Evolutionary conservation across 2,329 filamentous ascomycete genomes (phyloP).

Genomic region (Phoma sp.): DNA sequence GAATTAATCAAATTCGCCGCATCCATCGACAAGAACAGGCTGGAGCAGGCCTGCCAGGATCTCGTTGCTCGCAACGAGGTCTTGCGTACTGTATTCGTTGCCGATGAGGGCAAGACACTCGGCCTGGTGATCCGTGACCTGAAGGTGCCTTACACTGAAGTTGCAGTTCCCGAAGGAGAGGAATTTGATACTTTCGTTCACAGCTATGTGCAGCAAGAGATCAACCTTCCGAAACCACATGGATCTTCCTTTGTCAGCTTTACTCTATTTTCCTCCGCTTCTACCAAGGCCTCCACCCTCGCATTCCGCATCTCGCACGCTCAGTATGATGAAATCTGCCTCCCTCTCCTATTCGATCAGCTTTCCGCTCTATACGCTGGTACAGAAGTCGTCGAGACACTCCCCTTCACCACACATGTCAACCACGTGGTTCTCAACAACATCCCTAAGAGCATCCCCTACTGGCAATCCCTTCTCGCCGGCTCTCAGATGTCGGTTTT

Average conservation of each 20-base stretch:
- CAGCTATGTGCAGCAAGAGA: slow-evolving; percentile 62
- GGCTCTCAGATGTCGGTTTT: slow-evolving; percentile 58
- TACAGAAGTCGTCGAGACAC: slow-evolving; percentile 27
- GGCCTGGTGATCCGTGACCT: slow-evolving; percentile 65
- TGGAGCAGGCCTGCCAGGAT: slow-evolving; percentile 59
- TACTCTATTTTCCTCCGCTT: slow-evolving; percentile 63
- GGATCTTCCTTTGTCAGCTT: slow-evolving; percentile 56
- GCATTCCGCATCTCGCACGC: slow-evolving; percentile 70
- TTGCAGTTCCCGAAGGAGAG: slow-evolving; percentile 50
- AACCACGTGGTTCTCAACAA: slow-evolving; percentile 48
- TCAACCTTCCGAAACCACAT: slow-evolving; percentile 61
- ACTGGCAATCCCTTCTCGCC: slow-evolving; percentile 66
- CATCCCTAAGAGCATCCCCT: slow-evolving; percentile 58
- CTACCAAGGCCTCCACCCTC: slow-evolving; percentile 59
- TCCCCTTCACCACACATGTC: slow-evolving; percentile 57
- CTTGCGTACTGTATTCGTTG: slow-evolving; percentile 68
- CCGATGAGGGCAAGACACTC: slow-evolving; percentile 56
- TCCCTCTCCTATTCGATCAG: slow-evolving; percentile 66
- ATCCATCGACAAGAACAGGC: slow-evolving; percentile 55
- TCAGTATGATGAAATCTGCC: slow-evolving; percentile 72
- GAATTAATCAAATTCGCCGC: slow-evolving; percentile 68
- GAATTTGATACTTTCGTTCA: slow-evolving; percentile 60
- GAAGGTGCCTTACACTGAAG: slow-evolving; percentile 54
- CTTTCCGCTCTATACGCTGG: slow-evolving; percentile 62
- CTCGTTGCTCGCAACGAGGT: slow-evolving; percentile 68